These are phyloP conservation scores for Elongisporangium undulatum DNA, from an alignment of 352 stramenopile species.

Conservation along the genomic window DNA sequence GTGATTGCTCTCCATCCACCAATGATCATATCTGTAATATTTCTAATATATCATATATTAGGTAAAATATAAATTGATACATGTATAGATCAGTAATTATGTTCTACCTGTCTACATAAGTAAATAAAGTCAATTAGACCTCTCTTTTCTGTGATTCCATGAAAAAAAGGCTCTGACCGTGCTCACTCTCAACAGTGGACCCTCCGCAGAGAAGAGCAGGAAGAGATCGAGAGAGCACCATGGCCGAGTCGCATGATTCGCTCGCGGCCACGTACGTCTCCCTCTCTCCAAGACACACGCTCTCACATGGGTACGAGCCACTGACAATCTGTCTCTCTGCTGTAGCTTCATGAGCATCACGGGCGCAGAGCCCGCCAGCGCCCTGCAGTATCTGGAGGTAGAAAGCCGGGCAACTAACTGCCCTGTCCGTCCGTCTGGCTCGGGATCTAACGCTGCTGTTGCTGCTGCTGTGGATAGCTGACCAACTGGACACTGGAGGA, in stretches of 20 bases:
- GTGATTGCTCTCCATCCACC: too few species aligned
- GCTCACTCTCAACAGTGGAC: background rate
- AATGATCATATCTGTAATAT: background rate
- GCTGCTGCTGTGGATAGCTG: constrained; percentile 26
- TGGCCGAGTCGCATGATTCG: background rate
- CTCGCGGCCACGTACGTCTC: background rate
- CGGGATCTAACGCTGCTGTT: constrained; percentile 2
- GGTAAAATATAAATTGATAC: background rate
- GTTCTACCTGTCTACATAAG: background rate
- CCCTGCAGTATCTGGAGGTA: constrained; percentile 72
- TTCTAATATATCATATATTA: background rate
- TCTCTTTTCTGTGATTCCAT: background rate
- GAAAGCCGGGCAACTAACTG: background rate
- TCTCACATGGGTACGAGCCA: background rate
- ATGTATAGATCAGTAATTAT: background rate
- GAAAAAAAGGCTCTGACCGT: background rate
- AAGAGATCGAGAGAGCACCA: background rate
- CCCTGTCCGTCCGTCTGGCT: background rate
- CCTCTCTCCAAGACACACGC: background rate
- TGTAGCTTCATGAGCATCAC: constrained; percentile 86
- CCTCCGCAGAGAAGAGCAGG: background rate
- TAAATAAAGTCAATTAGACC: background rate
- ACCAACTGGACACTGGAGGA: constrained; percentile 75
- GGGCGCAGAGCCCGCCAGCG: constrained; percentile 55
- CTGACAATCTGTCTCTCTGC: background rate